phyloP scores from a whole-genome alignment of 768 basidiomycete genomes.

The Tephrocybe sp. region DNA sequence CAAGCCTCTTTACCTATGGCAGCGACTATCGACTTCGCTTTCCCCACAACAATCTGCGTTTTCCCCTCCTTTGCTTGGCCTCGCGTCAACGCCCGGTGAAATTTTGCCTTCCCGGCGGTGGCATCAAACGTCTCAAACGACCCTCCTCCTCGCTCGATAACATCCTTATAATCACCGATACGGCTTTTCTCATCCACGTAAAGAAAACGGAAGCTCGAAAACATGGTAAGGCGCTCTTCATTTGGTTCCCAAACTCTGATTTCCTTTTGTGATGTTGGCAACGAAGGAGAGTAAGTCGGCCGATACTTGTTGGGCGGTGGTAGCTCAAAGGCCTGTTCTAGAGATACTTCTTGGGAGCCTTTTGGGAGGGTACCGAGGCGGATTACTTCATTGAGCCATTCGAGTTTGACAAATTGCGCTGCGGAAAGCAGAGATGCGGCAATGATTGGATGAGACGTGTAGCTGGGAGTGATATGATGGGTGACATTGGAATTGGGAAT shows the following conservation, averaged over 20 bases:
- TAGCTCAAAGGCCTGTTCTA: conserved; percentile 51
- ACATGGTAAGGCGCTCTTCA: conserved; percentile 56
- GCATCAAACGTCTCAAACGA: conserved; percentile 63
- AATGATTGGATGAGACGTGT: conserved; percentile 44
- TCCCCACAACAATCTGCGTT: conserved; percentile 51
- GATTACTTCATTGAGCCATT: conserved; percentile 66
- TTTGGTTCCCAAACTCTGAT: conserved; percentile 66
- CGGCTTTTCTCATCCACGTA: conserved; percentile 55
- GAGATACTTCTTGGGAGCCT: conserved; percentile 28
- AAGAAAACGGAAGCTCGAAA: conserved; percentile 54
- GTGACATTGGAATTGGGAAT: conserved; percentile 47
- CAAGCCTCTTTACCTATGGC: conserved; percentile 56
- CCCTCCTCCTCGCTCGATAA: conserved; percentile 57
- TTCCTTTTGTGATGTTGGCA: conserved; percentile 46
- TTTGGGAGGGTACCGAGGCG: conserved; percentile 41
- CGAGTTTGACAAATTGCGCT: conserved; percentile 57
- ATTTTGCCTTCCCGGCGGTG: conserved; percentile 43
- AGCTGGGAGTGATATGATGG: conserved; percentile 59
- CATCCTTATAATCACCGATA: conserved; percentile 47
- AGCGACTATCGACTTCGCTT: conserved; percentile 42
- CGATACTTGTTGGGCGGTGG: conserved; percentile 55
- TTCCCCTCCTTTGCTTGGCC: conserved; percentile 50
- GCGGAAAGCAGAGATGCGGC: conserved; percentile 60
- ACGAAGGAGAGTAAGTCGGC: conserved; percentile 51
- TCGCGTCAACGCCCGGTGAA: conserved; percentile 50